Percentiles rank a stretch among this genome's conserved stretches.
Evolutionary conservation across 257 asterid genomes (phyloP).

Genomic region (Osmanthus fragrans): DNA sequence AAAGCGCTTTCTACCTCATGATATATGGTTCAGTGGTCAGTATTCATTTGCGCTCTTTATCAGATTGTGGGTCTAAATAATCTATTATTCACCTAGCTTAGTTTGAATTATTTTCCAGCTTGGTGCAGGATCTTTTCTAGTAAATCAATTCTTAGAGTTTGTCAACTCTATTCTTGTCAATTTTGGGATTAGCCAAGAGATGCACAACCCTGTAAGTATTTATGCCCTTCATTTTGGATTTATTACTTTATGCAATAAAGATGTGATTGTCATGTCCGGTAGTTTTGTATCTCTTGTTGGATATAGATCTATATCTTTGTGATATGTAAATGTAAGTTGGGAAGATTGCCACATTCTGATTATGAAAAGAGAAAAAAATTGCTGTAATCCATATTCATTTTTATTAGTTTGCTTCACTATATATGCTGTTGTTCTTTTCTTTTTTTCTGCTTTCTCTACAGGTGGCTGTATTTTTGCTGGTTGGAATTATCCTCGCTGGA

Average conservation of each 20-base stretch:
- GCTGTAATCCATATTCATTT: background rate
- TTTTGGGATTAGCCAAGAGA: conserved; percentile 82
- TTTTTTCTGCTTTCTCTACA: conserved; percentile 28
- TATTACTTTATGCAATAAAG: conserved; percentile 15
- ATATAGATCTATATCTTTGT: background rate
- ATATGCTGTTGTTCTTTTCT: background rate
- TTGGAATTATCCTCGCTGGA: conserved; percentile 79
- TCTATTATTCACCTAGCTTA: conserved; percentile 22
- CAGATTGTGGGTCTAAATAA: background rate
- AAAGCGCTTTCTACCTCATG: conserved; percentile 73
- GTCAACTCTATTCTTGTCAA: conserved; percentile 67
- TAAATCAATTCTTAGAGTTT: conserved; percentile 59
- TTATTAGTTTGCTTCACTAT: background rate
- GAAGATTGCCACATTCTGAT: background rate
- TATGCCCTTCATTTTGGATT: background rate
- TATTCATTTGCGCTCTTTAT: conserved; percentile 14
- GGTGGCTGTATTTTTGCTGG: conserved; percentile 72
- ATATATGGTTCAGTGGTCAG: conserved; percentile 81
- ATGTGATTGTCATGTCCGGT: background rate
- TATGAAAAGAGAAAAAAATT: background rate
- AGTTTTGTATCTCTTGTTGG: conserved; percentile 6
- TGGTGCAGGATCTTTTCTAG: conserved; percentile 86
- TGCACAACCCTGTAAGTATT: conserved; percentile 86
- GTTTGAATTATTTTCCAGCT: conserved; percentile 51
- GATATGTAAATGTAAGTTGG: background rate